Evolutionary conservation across 345 rosid species (phyloP).

Genomic region (Adansonia digitata): DNA sequence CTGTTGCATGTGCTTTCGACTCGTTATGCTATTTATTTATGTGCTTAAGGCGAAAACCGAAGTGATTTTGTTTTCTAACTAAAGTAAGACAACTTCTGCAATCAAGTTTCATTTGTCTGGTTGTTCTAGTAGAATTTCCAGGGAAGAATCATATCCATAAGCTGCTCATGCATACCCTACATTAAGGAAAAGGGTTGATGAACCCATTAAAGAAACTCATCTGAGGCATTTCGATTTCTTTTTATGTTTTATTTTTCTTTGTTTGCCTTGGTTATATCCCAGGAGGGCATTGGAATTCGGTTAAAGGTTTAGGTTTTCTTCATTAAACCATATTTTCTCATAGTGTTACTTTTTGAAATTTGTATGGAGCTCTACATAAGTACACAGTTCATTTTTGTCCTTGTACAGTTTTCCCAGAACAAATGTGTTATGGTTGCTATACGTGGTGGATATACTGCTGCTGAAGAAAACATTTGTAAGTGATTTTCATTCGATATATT

Average conservation of each 20-base stretch:
- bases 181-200: background rate
- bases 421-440: slow-evolving; percentile 83
- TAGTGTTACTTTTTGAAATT: background rate
- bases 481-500: slow-evolving; percentile 6
- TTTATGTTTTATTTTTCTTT: background rate
- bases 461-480: slow-evolving; percentile 89
- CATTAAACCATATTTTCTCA: background rate
- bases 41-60: background rate
- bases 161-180: background rate
- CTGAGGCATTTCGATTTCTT: background rate
- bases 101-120: background rate
- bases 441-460: slow-evolving; percentile 77
- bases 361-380: background rate
- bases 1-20: background rate
- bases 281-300: background rate
- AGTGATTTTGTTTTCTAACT: background rate
- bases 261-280: background rate
- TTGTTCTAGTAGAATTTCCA: background rate
- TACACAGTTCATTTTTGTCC: slow-evolving; percentile 3
- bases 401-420: slow-evolving; percentile 76
- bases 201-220: background rate
- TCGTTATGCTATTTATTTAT: background rate
- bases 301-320: background rate
- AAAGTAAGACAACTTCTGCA: background rate
- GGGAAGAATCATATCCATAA: background rate